Evolutionary conservation across 2,329 filamentous ascomycete species (phyloP).

Genomic region (Aureobasidium pullulans): DNA sequence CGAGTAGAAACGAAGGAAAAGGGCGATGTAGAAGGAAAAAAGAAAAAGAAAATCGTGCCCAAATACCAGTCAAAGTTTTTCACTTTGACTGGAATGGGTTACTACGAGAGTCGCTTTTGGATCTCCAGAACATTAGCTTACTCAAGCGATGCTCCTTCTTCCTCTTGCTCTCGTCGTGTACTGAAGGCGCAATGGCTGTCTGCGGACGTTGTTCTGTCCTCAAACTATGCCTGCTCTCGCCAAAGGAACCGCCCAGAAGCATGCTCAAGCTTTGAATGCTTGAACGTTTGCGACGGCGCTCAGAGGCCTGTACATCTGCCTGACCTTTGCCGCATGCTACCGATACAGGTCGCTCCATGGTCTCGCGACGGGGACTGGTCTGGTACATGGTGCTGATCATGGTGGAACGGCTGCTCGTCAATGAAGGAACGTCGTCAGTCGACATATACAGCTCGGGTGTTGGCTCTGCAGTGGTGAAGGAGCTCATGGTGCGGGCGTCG

Average conservation of each 20-base stretch:
- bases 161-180: constrained; percentile 42
- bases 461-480: constrained; percentile 64
- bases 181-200: constrained; percentile 45
- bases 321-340: constrained; percentile 5
- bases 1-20: constrained; percentile 11
- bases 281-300: constrained; percentile 61
- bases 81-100: constrained; percentile 12
- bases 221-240: constrained; percentile 62
- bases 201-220: constrained; percentile 54
- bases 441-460: constrained; percentile 65
- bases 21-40: constrained; percentile 1
- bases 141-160: constrained; percentile 65
- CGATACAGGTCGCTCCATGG: constrained; percentile 16
- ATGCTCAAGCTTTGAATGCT: constrained; percentile 72
- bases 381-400: constrained; percentile 61
- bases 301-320: constrained; percentile 21
- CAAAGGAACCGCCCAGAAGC: constrained; percentile 66
- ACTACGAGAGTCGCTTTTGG: constrained; percentile 30
- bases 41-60: constrained; percentile 1
- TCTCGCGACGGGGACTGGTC: constrained; percentile 27
- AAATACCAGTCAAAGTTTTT: neutral
- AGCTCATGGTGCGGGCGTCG: constrained; percentile 64
- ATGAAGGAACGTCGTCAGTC: constrained; percentile 64
- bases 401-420: constrained; percentile 69
- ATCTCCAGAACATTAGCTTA: constrained; percentile 74